These are phyloP conservation scores for Candida albicans DNA, from an alignment of 1,139 yeast species.

Conservation along the genomic window DNA sequence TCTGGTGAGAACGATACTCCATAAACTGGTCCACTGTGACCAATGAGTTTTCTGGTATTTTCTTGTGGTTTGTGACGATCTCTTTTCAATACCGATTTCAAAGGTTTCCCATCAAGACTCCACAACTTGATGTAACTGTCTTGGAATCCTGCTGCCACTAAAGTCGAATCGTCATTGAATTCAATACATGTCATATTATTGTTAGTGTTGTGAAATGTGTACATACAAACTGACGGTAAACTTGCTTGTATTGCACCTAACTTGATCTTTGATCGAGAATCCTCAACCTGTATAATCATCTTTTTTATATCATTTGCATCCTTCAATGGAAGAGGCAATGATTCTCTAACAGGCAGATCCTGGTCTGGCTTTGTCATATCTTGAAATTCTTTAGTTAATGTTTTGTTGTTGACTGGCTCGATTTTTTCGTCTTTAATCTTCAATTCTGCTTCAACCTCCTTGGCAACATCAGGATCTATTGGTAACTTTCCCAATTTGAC, in stretches of 20 bases:
- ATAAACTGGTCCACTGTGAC: conserved; percentile 94
- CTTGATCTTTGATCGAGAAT: conserved; percentile 71
- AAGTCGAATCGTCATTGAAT: conserved; percentile 82
- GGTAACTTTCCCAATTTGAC: conserved; percentile 85
- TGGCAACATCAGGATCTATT: conserved; percentile 77
- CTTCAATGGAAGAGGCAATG: conserved; percentile 82
- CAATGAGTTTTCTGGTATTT: conserved; percentile 67
- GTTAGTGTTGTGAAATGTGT: conserved; percentile 94
- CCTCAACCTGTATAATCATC: conserved; percentile 76
- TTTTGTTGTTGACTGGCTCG: conserved; percentile 38
- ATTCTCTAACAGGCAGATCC: conserved; percentile 74
- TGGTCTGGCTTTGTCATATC: conserved; percentile 50
- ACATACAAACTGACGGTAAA: conserved; percentile 96
- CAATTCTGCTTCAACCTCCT: conserved; percentile 82
- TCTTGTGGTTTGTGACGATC: conserved; percentile 51
- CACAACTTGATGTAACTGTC: conserved; percentile 88
- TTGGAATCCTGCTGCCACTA: conserved; percentile 93
- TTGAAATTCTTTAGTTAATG: conserved; percentile 49
- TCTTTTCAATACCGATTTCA: conserved; percentile 62
- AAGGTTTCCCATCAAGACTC: conserved; percentile 89
- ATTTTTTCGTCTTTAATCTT: conserved; percentile 68
- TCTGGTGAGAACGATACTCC: conserved; percentile 92
- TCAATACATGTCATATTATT: conserved; percentile 81
- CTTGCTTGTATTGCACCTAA: conserved; percentile 67
- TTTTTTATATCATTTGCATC: conserved; percentile 77